phyloP scores from a whole-genome alignment of 208 protist species.

The Vickermania spadyakhi region DNA sequence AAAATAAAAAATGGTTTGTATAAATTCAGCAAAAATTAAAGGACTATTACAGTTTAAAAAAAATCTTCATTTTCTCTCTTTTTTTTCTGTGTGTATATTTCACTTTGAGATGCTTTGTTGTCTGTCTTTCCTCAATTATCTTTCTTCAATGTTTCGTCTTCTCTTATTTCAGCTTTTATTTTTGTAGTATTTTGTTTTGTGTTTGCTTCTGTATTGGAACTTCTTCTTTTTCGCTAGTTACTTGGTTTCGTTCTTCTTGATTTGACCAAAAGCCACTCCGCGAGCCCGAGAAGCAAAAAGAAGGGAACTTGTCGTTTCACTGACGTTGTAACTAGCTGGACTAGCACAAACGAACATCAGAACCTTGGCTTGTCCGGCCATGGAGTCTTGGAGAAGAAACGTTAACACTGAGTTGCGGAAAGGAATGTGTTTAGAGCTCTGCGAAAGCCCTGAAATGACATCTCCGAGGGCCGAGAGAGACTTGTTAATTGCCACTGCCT shows the following conservation, averaged over 20 bases:
- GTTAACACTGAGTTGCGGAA: conserved; percentile 91
- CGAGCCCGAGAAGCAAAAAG: conserved; percentile 87
- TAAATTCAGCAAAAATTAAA: no score
- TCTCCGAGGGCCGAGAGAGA: conserved; percentile 86
- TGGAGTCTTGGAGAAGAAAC: conserved; percentile 87
- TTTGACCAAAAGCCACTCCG: conserved; percentile 77
- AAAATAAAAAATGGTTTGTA: no score
- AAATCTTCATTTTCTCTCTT: no score
- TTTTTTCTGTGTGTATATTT: no score
- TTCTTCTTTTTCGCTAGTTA: no score
- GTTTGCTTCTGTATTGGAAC: no score
- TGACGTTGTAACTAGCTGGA: conserved; percentile 89
- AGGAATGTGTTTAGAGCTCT: conserved; percentile 82
- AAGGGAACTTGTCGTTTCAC: conserved; percentile 82
- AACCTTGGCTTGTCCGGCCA: conserved; percentile 92
- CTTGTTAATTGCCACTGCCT: conserved; percentile 90
- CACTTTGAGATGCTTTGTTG: no score
- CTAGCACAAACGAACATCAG: conserved; percentile 94
- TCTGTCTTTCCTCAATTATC: no score
- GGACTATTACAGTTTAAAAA: no score
- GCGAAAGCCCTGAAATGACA: conserved; percentile 80
- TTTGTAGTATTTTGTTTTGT: no score
- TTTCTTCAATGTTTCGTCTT: no score
- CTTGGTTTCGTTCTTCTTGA: conserved; percentile 79
- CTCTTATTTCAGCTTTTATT: no score